Base-by-base conservation (phyloP, 2,329 filamentous ascomycete species). In the Phialocephala sp. region DNA sequence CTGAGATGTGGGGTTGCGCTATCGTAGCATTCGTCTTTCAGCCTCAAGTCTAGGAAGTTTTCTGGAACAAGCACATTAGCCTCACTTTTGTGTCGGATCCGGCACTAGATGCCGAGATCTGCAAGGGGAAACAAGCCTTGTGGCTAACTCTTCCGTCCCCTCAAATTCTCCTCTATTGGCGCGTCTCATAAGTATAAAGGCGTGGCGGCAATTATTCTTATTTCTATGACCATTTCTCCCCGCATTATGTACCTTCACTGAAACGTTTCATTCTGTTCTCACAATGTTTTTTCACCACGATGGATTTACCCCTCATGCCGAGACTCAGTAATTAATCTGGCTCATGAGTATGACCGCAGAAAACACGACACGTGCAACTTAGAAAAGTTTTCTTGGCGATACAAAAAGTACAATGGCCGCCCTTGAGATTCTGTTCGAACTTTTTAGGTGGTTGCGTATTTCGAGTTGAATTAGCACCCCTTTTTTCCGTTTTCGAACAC, bases 311-410 rank as follows among this genome's bases (percentile, higher is more conserved):
- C 27, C 27, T 32, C 6, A 32, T 32, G 27, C 27, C 27, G 27
- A 50, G 45, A n/a, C 45, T 50, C 45, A n/a, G 45, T 6, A 50
- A 22, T 50, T 22, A 50, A 50, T 50, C n/a, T 22, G n/a, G 45
- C 8, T 50, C n/a, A n/a, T 8, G 45, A 22, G 45, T 50, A 50
- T 50, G 45, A 50, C 45, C 5, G 20, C n/a, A 22, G 45, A 1
- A 11, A 50, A 50, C n/a, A 20, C n/a, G 18, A 22, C 45, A 50
- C 8, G 45, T 6, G n/a, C n/a, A 14, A 50, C 2, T 3, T 4
- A 5, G 45, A 50, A 50, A 50, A 50, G 45, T 50, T 50, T 45
- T 14, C n/a, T 50, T 50, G n/a, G 45, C 45, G 20, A 24, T 50
- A 50, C 8, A 43, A 50, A 50, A 20, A 8, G 45, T 24, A 41